Evolutionary conservation across 805 yeast species (phyloP), one percentile per base, ranked within the genome.

Genomic region (Yarrowia porcina): DNA sequence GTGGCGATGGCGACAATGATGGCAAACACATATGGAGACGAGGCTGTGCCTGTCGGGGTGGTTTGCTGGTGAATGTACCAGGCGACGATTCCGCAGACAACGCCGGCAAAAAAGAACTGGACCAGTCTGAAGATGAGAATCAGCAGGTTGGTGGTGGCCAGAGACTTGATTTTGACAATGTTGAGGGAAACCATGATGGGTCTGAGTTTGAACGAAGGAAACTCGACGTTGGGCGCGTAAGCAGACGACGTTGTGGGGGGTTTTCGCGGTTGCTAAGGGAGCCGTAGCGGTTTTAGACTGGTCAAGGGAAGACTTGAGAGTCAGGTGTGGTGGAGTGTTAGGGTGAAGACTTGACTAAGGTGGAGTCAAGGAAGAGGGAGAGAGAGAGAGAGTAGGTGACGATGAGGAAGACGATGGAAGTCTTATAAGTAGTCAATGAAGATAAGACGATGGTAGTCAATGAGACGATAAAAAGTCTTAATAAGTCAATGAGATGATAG

Each of bases 91-190:
- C 73, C 73, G 5, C 69, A 64, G 15, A 68, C 69, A 18, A 70
- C 50, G 11, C 73, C 73, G 27, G 71, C 72, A 56, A 70, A 70
- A 66, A 70, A 70, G 56, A 70, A 67, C 64, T 70, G 70, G 27
- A 70, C 65, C 61, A 70, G 67, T 33, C 73, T 59, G 42, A 70
- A 52, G 18, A 65, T 52, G 50, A 70, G 64, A 28, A 68, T 65
- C 32, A 66, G 61, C 60, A 70, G 63, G 67, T 70, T 70, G 64
- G 67, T 67, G 13, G 71, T 67, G 17, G 70, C 69, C 61, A 69
- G 65, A 4, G 69, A 67, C 63, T 61, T 61, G 47, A 69, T 35
- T 35, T 57, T 59, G 59, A 36, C 28, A 15, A 56, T 3, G 59
- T 52, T 36, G 33, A 52, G 33, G 9, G 44, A 52, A n/a, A 36